Evolutionary conservation across 2,329 filamentous ascomycete genomes (phyloP), one percentile per base, ranked within the genome.

Genomic region (Xylariaceae sp.): DNA sequence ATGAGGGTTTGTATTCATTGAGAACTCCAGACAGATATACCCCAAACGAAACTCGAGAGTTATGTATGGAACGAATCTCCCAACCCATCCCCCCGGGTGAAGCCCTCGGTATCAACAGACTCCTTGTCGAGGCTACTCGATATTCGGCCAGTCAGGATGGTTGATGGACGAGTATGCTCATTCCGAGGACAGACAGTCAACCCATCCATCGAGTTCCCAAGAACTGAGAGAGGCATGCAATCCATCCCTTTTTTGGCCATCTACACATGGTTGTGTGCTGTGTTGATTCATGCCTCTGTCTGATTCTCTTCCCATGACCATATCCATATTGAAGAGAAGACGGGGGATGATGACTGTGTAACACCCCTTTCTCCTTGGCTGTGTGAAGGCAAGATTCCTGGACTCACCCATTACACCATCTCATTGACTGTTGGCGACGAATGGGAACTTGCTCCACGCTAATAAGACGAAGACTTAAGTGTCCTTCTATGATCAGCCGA

Each of bases 51-150:
- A 35, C 44, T 54, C 47, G 34, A 30, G 47, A 51, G 51, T 52
- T 61, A 48, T 52, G 17, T 53, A 44, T 42, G 53, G 57, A 47
- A 55, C 53, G 23, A 50, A 18, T 56, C 18, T 30, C 51, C 34
- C 56, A 51, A 30, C 53, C 34, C 39, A 7, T 11, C 7, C 35
- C 13, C 37, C 39, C 23, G 39, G 23, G 54, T 39, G 53, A 52
- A 35, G 58, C 5, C 23, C 23, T 30, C 45, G 56, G 56, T 30
- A 49, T 13, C 8, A 18, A 52, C 50, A 30, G 2, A 37, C 37
- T 7, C 34, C 17, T 23, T 51, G 10, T 8, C n/a, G 45, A 18
- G 17, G 9, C 9, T 30, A 10, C 9, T 30, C 10, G 9, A 6
- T 50, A 11, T 10, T 30, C 48, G 5, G 18, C 48, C 48, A 30